Evolutionary conservation across 2,329 filamentous ascomycete species (phyloP).

Genomic region (Phialophora expanda): DNA sequence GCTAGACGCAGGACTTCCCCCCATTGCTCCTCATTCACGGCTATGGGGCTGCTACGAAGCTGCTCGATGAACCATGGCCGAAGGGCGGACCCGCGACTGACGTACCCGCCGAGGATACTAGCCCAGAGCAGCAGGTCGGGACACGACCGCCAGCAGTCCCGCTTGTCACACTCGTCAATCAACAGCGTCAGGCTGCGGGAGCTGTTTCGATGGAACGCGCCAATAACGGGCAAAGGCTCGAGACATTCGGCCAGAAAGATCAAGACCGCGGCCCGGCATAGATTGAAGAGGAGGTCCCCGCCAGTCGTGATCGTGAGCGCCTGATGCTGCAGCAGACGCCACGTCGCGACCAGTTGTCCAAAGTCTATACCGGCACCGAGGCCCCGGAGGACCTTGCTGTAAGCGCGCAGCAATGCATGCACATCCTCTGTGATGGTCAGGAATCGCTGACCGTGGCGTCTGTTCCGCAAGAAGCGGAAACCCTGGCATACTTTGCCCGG

Average conservation of each 20-base stretch:
- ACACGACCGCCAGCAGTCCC: conserved; percentile 40
- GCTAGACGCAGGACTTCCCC: conserved; percentile 6
- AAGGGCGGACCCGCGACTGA: conserved; percentile 36
- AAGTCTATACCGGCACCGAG: conserved; percentile 20
- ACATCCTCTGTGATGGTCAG: conserved; percentile 14
- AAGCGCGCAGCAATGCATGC: conserved; percentile 14
- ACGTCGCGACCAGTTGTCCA: conserved; percentile 19
- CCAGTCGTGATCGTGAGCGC: conserved; percentile 11
- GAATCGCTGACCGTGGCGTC: conserved; percentile 1
- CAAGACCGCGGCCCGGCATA: conserved; percentile 23
- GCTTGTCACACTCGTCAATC: conserved; percentile 39
- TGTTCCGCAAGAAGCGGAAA: conserved; percentile 15
- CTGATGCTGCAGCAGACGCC: conserved; percentile 26
- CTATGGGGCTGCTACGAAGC: conserved; percentile 15
- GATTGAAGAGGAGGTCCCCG: conserved; percentile 19
- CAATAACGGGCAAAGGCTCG: conserved; percentile 16
- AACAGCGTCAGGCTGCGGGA: conserved; percentile 28
- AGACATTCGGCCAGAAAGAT: conserved; percentile 26
- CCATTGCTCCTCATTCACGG: conserved; percentile 5
- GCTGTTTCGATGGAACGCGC: conserved; percentile 17
- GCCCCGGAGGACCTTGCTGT: conserved; percentile 12
- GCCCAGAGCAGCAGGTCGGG: conserved; percentile 45
- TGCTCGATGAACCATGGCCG: conserved; percentile 20
- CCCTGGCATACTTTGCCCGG: conserved; percentile 2
- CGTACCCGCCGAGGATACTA: conserved; percentile 46